Percentiles rank a stretch among this genome's conserved stretches.
These are phyloP conservation scores for Rhododendron griersonianum DNA, from an alignment of 148 eudicot species.

Conservation along the genomic window DNA sequence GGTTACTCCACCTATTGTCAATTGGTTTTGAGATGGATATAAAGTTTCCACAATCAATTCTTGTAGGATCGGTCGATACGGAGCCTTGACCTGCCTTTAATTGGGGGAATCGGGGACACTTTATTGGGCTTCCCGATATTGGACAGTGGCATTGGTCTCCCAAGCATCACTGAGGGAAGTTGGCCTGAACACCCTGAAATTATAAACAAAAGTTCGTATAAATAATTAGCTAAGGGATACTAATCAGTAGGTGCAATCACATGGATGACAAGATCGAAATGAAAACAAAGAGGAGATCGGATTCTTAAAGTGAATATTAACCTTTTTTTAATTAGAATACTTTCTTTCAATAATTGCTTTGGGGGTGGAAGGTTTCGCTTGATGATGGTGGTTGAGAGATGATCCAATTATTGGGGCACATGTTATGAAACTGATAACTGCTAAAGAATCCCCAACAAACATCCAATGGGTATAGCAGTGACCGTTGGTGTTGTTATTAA, in stretches of 20 bases:
- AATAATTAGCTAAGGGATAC: constrained; percentile 9
- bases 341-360: neutral
- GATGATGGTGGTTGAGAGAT: constrained; percentile 11
- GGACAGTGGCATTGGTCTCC: neutral
- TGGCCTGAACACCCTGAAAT: neutral
- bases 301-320: neutral
- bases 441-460: constrained; percentile 8
- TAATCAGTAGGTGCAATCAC: constrained; percentile 16
- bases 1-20: too few species aligned
- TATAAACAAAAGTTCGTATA: neutral
- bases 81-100: neutral
- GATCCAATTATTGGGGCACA: constrained; percentile 32
- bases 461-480: neutral
- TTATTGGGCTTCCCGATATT: neutral
- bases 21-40: too few species aligned
- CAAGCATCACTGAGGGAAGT: neutral
- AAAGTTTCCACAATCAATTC: too few species aligned
- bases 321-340: neutral
- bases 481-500: neutral
- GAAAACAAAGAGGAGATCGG: constrained; percentile 2
- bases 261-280: constrained; percentile 11
- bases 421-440: constrained; percentile 15
- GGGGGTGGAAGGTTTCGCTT: neutral
- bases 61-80: too few species aligned
- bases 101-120: too few species aligned